Conservation (phyloP, 1,139 yeast species). For the Hemisphaericaspora xylofermentans region DNA sequence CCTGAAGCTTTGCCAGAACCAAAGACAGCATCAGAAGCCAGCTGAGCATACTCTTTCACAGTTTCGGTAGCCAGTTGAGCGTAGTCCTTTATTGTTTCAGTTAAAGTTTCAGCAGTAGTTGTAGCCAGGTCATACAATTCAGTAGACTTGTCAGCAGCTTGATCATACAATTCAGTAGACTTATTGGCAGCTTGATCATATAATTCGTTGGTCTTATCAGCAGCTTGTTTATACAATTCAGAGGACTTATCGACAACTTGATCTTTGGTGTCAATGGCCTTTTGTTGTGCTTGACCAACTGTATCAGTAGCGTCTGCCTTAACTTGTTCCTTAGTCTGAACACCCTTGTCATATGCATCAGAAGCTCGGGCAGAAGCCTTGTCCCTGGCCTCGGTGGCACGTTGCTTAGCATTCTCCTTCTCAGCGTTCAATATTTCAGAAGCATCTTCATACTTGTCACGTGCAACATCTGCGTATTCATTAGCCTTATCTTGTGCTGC, state of each 20-base stretch:
- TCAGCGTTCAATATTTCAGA: neutral
- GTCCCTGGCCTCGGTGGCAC: neutral
- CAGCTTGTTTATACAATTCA: neutral
- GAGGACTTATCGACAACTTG: conserved; percentile 27
- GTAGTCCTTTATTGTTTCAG: neutral
- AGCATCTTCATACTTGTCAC: neutral
- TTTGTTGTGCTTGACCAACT: conserved; percentile 37
- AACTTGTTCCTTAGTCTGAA: neutral
- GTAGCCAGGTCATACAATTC: neutral
- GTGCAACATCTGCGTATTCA: neutral
- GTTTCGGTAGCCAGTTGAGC: conserved; percentile 2
- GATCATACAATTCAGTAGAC: neutral
- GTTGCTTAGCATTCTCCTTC: neutral
- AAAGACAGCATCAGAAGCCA: conserved; percentile 41
- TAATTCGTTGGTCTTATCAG: neutral
- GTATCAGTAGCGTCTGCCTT: conserved; percentile 35
- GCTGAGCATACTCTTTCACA: conserved; percentile 27
- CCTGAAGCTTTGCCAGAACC: conserved; percentile 20
- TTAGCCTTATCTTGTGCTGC: neutral
- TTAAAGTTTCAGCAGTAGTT: neutral
- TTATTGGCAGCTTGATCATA: neutral
- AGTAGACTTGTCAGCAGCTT: conserved; percentile 27
- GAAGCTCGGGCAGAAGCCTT: neutral
- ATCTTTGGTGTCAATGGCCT: neutral
- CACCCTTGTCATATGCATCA: conserved; percentile 1